Conservation (phyloP, 2,329 filamentous ascomycete genomes). For the Calonectria naviculata region DNA sequence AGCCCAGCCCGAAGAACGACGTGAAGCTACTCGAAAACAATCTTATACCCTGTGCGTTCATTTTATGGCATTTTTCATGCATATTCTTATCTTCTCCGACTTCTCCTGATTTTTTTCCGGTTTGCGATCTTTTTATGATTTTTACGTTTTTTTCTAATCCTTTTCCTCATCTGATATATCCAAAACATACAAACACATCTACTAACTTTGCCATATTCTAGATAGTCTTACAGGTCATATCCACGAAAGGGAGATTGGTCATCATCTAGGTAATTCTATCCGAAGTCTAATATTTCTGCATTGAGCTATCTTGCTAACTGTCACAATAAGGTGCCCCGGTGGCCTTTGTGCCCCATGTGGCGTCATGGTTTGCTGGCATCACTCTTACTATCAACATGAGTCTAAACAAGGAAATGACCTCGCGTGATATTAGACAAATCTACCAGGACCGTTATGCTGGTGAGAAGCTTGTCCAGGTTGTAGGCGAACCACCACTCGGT, state of each 20-base stretch:
- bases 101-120: too few species aligned
- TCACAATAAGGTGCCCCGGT: conserved; percentile 73
- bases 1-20: conserved; percentile 96
- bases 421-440: conserved; percentile 90
- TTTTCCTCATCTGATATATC: too few species aligned
- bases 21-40: too few species aligned
- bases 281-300: too few species aligned
- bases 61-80: too few species aligned
- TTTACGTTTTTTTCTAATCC: background rate
- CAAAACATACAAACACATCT: too few species aligned
- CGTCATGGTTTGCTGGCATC: conserved; percentile 98
- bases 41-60: too few species aligned
- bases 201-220: too few species aligned
- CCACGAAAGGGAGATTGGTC: conserved; percentile 90
- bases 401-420: conserved; percentile 86
- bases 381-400: conserved; percentile 92
- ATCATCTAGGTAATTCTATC: conserved; percentile 67
- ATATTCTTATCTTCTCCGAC: too few species aligned
- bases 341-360: conserved; percentile 92
- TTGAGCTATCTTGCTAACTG: too few species aligned
- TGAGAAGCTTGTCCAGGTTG: conserved; percentile 93
- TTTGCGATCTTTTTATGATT: conserved; percentile 53
- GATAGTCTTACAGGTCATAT: conserved; percentile 92
- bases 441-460: conserved; percentile 97
- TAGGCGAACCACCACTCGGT: conserved; percentile 84